Percentiles rank a stretch among this genome's conserved stretches.
phyloP scores from a whole-genome alignment of 164 flowering plant genomes.

The Piper longum region DNA sequence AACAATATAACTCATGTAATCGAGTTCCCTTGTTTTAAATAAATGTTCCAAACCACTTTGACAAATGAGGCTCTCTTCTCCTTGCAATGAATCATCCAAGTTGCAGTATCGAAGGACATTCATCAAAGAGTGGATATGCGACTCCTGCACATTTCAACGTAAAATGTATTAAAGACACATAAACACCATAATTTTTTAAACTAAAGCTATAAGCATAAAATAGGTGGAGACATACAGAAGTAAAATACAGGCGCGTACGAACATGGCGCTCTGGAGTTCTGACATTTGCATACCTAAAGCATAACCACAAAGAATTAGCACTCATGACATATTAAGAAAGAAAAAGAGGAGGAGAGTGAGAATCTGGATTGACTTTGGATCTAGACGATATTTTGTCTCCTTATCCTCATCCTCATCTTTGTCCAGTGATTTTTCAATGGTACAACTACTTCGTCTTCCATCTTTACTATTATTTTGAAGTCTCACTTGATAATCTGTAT shows the following conservation, averaged over 20 bases:
- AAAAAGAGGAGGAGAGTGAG: background rate
- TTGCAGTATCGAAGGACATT: constrained; percentile 98
- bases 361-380: constrained; percentile 52
- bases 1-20: constrained; percentile 96
- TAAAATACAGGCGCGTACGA: constrained; percentile 91
- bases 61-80: constrained; percentile 79
- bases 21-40: constrained; percentile 86
- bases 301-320: constrained; percentile 46
- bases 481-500: constrained; percentile 31
- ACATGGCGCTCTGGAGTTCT: constrained; percentile 96
- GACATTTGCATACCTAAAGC: constrained; percentile 86
- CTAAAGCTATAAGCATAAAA: background rate
- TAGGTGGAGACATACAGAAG: constrained; percentile 41
- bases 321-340: constrained; percentile 28
- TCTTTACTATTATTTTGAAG: constrained; percentile 38
- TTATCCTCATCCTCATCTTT: constrained; percentile 95
- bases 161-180: background rate
- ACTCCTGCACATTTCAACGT: constrained; percentile 51
- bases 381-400: constrained; percentile 88
- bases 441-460: constrained; percentile 36
- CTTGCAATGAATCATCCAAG: constrained; percentile 90
- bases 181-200: too few species aligned
- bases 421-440: constrained; percentile 68
- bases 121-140: constrained; percentile 96
- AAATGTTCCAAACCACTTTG: constrained; percentile 73